Conservation (phyloP, 768 basidiomycete genomes). For the Boletus vinaceobasis region DNA sequence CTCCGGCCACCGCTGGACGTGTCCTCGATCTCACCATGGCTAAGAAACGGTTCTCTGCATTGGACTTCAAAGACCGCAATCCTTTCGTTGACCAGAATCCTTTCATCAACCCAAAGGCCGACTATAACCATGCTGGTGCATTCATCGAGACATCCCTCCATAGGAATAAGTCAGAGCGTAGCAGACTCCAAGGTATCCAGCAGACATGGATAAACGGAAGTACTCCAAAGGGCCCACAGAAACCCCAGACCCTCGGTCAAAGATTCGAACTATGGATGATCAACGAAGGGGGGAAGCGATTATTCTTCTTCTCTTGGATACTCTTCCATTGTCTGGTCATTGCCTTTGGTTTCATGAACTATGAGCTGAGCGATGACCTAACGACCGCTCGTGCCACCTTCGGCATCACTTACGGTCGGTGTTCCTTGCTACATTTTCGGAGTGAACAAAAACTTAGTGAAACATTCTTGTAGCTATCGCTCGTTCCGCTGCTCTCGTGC, state of each 20-base stretch:
- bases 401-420: constrained; percentile 75
- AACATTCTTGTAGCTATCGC: constrained; percentile 60
- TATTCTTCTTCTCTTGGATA: constrained; percentile 82
- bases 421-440: background rate
- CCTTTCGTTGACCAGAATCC: constrained; percentile 53
- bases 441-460: background rate
- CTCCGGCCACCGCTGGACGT: constrained; percentile 15
- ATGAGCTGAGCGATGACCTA: constrained; percentile 76
- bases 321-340: constrained; percentile 78
- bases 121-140: constrained; percentile 28
- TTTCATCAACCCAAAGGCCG: constrained; percentile 30
- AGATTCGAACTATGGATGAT: constrained; percentile 83
- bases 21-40: constrained; percentile 25
- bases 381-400: constrained; percentile 62
- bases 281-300: constrained; percentile 77
- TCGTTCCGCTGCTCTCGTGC: constrained; percentile 81
- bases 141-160: constrained; percentile 49
- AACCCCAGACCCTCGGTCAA: constrained; percentile 40
- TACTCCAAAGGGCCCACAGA: constrained; percentile 29
- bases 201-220: constrained; percentile 43
- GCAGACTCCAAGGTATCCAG: constrained; percentile 82
- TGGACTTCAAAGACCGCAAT: constrained; percentile 65
- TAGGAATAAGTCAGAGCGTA: constrained; percentile 84
- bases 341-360: constrained; percentile 73
- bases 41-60: constrained; percentile 52